Base-by-base conservation (phyloP, 148 eudicot genomes). In the Vaccinium myrtillus region DNA sequence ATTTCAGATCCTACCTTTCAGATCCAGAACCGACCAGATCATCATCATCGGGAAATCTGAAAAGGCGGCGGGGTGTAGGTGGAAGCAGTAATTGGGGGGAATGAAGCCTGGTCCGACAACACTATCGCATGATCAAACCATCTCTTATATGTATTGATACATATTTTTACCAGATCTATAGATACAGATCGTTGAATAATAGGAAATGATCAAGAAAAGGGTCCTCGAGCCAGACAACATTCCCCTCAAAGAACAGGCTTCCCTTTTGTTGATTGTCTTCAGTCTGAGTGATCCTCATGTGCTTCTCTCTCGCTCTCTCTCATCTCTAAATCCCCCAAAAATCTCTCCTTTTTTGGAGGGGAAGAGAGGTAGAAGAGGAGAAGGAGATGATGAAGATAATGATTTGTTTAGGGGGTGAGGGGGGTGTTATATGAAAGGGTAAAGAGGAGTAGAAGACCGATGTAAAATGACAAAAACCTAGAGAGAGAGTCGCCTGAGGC, bases 181-280 rank as follows among this genome's bases (percentile, higher is more conserved):
- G 25, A 15, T 53, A 54, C 51, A 78, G 77, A 82, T 63, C 51
- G 50, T 6, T 55, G 14, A 30, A 32, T 8, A 32, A 30, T 49
- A 27, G 58, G 50, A 65, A 51, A 18, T 25, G 51, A 78, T 78
- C 21, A 71, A 12, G 76, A 59, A 81, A 87, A 58, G 56, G 85
- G 92, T 91, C 92, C 91, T 93, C 95, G 94, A 93, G 93, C 94
- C 95, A 91, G 94, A 88, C 95, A 93, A 93, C 95, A 93, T 87
- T 91, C 94, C 94, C 95, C 95, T 88, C 95, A 93, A 91, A 83
- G 70, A 79, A 63, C 50, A 21, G 74, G 77, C 89, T 75, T 67
- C 90, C 89, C 92, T 46, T 21, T 56, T 49, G 21, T 51, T 49
- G 48, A 58, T 78, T 73, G 13, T 53, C 56, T 59, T 69, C 43